phyloP scores from a whole-genome alignment of 169 alveolate species.

The Sarcocystis neurona region DNA sequence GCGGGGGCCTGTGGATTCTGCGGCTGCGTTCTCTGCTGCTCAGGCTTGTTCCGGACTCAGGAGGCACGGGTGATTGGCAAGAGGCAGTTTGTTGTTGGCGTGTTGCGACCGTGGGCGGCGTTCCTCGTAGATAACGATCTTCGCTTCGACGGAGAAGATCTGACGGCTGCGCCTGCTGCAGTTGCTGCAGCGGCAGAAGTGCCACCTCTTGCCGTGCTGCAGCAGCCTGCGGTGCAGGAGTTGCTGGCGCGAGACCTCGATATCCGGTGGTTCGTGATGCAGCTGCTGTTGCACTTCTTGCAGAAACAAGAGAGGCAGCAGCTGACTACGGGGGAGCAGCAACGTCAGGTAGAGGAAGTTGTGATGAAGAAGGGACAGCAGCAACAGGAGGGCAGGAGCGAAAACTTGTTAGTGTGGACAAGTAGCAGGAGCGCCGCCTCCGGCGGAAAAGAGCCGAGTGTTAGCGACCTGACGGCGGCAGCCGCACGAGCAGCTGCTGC shows the following conservation, averaged over 20 bases:
- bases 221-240: neutral
- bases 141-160: slow-evolving; percentile 14
- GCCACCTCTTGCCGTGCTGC: neutral
- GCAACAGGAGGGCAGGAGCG: neutral
- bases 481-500: neutral
- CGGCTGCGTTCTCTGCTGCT: neutral
- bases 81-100: neutral
- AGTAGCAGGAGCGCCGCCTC: too few relatives aligned
- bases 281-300: too few relatives aligned
- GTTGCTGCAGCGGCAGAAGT: neutral
- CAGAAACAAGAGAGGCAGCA: too few relatives aligned
- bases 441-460: too few relatives aligned
- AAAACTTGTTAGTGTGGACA: too few relatives aligned
- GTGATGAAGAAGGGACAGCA: neutral
- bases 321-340: too few relatives aligned
- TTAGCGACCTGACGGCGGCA: too few relatives aligned
- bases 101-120: neutral
- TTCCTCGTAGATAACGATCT: neutral
- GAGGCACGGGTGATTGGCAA: neutral
- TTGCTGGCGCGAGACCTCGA: neutral
- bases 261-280: neutral
- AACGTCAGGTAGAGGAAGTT: neutral
- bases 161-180: too few relatives aligned
- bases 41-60: slow-evolving; percentile 23
- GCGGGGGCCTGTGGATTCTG: neutral